Evolutionary conservation across 2,329 filamentous ascomycete species (phyloP), one percentile per base, ranked within the genome.

Genomic region (Calcarisporium arbuscula): DNA sequence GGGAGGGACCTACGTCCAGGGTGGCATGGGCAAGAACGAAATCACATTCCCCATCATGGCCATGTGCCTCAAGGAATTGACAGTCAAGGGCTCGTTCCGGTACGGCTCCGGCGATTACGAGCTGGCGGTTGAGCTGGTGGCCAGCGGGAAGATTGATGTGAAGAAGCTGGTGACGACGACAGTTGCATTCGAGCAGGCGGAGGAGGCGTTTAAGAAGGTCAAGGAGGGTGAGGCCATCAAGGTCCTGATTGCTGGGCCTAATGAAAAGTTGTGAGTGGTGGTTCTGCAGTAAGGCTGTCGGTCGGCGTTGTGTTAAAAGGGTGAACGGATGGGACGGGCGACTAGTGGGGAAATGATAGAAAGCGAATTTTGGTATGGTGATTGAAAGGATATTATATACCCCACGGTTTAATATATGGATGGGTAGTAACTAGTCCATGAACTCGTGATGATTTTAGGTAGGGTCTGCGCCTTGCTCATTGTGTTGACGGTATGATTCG

Each of bases 1-100:
- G 30, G 85, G 85, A 36, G 85, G 85, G 20, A 80, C 74, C 12
- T 90, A 86, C 50, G 81, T 94, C 8, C 87, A 94, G 64, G 86
- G 80, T 40, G 89, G 89, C 36, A 94, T 95, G 87, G 90, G 90
- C 53, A 84, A 82, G 56, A 61, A 78, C 25, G 85, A 95, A 52
- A 89, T 95, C 58, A 84, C 64, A 8, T 95, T 95, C 67, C 90
- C 90, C 33, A 94, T 96, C 57, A 85, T 90, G 75, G 82, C 85
- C 5, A 70, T 94, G 54, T 94, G 88, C 58, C 72, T 80, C 32
- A 95, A 95, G 67, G 90, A 96, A 68, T 70, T 95, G 33, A 94
- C 81, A 9, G 73, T 85, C 30, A 85, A 82, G 54, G 90, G 90
- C 16, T 89, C 82, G 43, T 96, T 96, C 72, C 77, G 90, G 25